Percentiles rank a stretch among this genome's conserved stretches.
phyloP scores from a whole-genome alignment of 441 rosid genomes.

The Aquilaria agallochum region DNA sequence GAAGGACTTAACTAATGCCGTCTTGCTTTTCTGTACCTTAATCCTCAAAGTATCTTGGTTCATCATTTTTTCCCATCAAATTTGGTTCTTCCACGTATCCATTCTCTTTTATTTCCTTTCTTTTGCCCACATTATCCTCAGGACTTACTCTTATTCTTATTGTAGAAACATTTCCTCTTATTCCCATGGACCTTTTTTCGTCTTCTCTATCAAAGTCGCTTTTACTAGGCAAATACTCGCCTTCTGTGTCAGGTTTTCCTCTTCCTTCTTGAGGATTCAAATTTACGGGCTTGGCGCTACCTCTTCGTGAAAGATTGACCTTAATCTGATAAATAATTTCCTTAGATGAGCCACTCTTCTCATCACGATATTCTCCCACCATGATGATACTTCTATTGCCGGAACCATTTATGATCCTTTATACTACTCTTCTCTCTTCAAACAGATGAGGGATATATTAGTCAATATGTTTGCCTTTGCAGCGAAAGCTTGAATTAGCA shows the following conservation, averaged over 20 bases:
- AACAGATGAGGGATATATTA: constrained; percentile 4
- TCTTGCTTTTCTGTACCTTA: constrained; percentile 71
- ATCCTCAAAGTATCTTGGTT: constrained; percentile 83
- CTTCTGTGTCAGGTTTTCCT: constrained; percentile 67
- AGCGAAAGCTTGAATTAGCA: no score
- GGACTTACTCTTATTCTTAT: no score
- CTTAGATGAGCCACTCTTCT: constrained; percentile 52
- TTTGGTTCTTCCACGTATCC: constrained; percentile 28
- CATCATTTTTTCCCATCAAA: constrained; percentile 66
- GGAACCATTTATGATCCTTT: constrained; percentile 67
- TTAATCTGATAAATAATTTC: constrained; percentile 73
- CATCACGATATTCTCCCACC: background rate
- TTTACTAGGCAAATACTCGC: constrained; percentile 83
- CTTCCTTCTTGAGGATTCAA: constrained; percentile 89
- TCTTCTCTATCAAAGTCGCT: constrained; percentile 76
- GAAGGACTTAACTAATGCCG: constrained; percentile 71
- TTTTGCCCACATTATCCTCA: no score
- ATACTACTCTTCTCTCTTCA: constrained; percentile 74
- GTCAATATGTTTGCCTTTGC: no score
- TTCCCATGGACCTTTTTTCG: constrained; percentile 41
- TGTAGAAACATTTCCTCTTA: constrained; percentile 41
- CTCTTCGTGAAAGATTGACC: constrained; percentile 57
- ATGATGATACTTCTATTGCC: constrained; percentile 30
- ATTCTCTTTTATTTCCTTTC: no score
- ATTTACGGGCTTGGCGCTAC: constrained; percentile 50